These are phyloP conservation scores for Clonostachys byssicola DNA, from an alignment of 2,329 filamentous ascomycete genomes.

Conservation along the genomic window DNA sequence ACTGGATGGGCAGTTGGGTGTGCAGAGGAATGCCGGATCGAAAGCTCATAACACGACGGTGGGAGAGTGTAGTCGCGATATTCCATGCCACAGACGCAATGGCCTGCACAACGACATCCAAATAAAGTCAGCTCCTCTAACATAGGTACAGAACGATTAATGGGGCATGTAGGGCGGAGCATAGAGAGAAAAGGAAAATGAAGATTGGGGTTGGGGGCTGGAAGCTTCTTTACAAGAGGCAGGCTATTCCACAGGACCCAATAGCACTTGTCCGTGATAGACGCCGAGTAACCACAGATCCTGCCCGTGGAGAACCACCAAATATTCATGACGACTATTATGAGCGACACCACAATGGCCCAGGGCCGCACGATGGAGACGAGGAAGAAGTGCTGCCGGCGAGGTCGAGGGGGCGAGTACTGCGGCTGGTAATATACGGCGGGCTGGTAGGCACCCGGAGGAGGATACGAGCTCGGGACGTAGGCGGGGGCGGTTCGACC, in stretches of 20 bases:
- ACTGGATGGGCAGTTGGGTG: slow-evolving; percentile 9
- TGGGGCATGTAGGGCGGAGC: neutral
- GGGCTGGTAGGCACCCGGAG: neutral
- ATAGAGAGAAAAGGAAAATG: neutral
- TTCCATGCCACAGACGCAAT: slow-evolving; percentile 11
- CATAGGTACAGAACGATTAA: too few species aligned
- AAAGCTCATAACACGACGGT: slow-evolving; percentile 8
- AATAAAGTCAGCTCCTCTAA: too few species aligned
- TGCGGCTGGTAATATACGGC: neutral
- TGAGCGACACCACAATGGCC: slow-evolving; percentile 16
- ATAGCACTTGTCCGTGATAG: slow-evolving; percentile 9
- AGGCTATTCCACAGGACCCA: slow-evolving; percentile 14
- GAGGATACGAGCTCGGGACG: too few species aligned
- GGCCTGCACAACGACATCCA: neutral
- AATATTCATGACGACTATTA: slow-evolving; percentile 35
- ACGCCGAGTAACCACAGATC: slow-evolving; percentile 9
- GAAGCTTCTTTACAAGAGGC: slow-evolving; percentile 7
- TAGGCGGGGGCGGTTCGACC: too few species aligned
- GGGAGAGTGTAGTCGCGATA: slow-evolving; percentile 11
- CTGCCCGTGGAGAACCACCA: slow-evolving; percentile 19
- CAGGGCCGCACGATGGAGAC: slow-evolving; percentile 2
- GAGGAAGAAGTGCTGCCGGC: neutral
- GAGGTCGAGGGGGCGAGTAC: neutral
- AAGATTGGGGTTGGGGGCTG: neutral
- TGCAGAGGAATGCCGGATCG: slow-evolving; percentile 10